These are phyloP conservation scores for Moricandia moricandioides DNA, from an alignment of 345 rosid genomes.

Conservation along the genomic window DNA sequence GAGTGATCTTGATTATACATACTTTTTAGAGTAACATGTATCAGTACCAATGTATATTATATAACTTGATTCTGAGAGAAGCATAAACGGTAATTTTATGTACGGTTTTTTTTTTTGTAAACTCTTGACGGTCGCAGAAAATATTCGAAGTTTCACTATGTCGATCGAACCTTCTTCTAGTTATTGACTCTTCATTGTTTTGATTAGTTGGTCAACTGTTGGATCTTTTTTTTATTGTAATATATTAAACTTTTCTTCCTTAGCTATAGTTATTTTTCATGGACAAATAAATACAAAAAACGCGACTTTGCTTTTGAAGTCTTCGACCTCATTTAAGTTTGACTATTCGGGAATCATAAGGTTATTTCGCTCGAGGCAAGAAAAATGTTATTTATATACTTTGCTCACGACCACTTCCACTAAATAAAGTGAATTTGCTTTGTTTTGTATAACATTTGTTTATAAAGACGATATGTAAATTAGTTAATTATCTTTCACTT, in stretches of 20 bases:
- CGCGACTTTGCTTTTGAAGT: conserved; percentile 32
- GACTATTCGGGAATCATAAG: conserved; percentile 31
- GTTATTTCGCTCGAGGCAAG: conserved; percentile 16
- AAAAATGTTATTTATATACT: neutral
- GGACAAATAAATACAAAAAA: conserved; percentile 14
- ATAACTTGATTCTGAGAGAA: neutral
- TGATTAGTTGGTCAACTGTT: conserved; percentile 6
- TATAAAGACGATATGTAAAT: neutral
- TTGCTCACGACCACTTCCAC: conserved; percentile 28
- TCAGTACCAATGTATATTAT: neutral
- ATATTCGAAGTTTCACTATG: neutral
- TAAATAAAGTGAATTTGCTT: neutral
- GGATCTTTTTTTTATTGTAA: neutral
- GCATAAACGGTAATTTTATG: neutral
- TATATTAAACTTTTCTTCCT: neutral
- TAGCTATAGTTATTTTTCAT: conserved; percentile 3
- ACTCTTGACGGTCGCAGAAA: neutral
- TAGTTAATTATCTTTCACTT: neutral
- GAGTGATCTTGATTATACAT: neutral
- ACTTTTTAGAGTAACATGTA: neutral
- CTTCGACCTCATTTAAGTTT: conserved; percentile 30
- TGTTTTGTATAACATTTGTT: neutral
- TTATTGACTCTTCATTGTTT: conserved; percentile 18
- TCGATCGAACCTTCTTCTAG: neutral
- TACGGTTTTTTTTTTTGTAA: neutral